Percentiles rank a stretch among this genome's conserved stretches.
Conservation (phyloP, 2,329 filamentous ascomycete species). For the Colletotrichum sp. region DNA sequence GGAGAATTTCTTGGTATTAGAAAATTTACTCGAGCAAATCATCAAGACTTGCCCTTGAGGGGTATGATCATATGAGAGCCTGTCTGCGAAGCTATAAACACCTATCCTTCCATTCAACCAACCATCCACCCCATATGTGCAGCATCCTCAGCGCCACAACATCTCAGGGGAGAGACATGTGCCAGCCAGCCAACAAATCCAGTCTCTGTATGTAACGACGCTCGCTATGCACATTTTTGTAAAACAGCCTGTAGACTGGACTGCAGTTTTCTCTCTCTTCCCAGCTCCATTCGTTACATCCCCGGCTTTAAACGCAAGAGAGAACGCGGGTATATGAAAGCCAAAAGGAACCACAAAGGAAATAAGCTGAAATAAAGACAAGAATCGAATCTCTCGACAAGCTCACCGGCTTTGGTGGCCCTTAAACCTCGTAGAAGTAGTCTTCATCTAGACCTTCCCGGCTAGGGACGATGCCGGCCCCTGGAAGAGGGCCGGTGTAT, state of each 20-base stretch:
- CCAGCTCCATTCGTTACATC: slow-evolving; percentile 4
- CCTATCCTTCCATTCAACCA: not conserved
- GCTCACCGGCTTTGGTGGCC: not conserved
- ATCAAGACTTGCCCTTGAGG: not conserved
- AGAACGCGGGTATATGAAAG: slow-evolving; percentile 19
- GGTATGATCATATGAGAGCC: slow-evolving; percentile 3
- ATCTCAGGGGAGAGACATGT: not conserved
- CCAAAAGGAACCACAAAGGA: not conserved
- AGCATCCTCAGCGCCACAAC: not conserved
- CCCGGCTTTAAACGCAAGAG: slow-evolving; percentile 1
- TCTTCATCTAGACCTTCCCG: slow-evolving; percentile 88
- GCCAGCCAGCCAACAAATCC: not conserved
- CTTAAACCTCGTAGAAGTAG: slow-evolving; percentile 84
- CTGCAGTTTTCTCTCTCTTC: not conserved
- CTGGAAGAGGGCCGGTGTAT: slow-evolving; percentile 69
- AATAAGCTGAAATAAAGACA: slow-evolving; percentile 6
- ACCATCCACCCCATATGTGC: not conserved
- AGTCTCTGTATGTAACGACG: not conserved
- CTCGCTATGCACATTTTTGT: slow-evolving; percentile 13
- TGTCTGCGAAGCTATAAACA: slow-evolving; percentile 2
- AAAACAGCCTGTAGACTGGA: not conserved
- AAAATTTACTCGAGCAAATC: slow-evolving; percentile 10
- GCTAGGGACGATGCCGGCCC: slow-evolving; percentile 77
- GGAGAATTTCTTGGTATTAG: not conserved
- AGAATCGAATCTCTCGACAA: not conserved